Base-by-base conservation (phyloP, 805 yeast genomes). In the Pichia rugopelliculosa region DNA sequence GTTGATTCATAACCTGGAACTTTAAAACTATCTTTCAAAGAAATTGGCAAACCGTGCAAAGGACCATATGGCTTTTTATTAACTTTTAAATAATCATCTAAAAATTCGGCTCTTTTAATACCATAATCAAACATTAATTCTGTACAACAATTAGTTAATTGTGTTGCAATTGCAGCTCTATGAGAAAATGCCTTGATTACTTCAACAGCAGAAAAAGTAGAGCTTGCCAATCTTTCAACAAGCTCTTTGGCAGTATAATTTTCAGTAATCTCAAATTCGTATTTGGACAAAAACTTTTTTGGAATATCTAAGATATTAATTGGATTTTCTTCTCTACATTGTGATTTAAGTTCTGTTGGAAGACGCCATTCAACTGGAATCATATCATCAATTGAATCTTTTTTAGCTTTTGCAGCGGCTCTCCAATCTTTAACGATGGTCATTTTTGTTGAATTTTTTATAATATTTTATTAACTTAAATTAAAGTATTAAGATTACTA, bases 1-100 rank as follows among this genome's bases (percentile, higher is more conserved):
- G 76, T 76, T n/a, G 83, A 77, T 54, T 74, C 70, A 49, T 69
- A 74, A 22, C 75, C 82, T 46, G 67, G 70, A 56, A 69, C 72
- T 48, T 71, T 68, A 59, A 78, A 73, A 58, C 80, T 87, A 58
- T 82, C 88, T 57, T 82, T 82, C 38, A 82, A 64, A 0, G 87
- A 80, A 36, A 82, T 61, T 15, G 87, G 88, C 27, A 82, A 66
- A 36, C 88, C 88, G 54, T 82, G 88, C 47, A 82, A 64, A 8
- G 86, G 84, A 34, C 88, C 88, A 36, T 75, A 62, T 1, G 79
- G 66, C 47, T 73, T 63, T 12, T 79, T 79, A 44, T 75, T 69
- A 43, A 68, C 66, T 17, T 59, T 62, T 40, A 68, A 61, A 52
- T 72, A 70, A 2, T 76, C 77, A 65, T 82, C 87, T 52, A 79